A percentile compares a stretch with the other conserved stretches of the same genome.
These are phyloP conservation scores for Gastrodia elata DNA, from an alignment of 106 monocot species.

Conservation along the genomic window DNA sequence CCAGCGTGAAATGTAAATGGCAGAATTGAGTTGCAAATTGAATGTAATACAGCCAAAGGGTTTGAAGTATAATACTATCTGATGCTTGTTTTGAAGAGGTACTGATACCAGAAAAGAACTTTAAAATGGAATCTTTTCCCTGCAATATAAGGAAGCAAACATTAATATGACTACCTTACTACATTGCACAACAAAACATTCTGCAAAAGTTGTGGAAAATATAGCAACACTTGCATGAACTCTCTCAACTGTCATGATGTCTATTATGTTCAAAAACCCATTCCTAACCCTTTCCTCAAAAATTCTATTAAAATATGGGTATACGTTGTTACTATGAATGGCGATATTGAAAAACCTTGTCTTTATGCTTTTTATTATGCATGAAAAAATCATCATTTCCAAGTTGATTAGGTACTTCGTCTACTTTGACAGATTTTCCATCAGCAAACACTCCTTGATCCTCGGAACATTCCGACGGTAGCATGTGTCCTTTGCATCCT, in stretches of 20 bases:
- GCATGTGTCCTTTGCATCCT: conserved; percentile 16
- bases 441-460: conserved; percentile 4
- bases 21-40: not conserved
- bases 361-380: conserved; percentile 10
- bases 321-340: not conserved
- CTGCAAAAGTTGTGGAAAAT: not conserved
- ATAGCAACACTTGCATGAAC: not conserved
- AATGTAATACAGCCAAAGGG: not conserved
- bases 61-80: conserved; percentile 3
- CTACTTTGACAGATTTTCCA: conserved; percentile 5
- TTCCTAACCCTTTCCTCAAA: not conserved
- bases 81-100: conserved; percentile 18
- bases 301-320: not conserved
- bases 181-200: not conserved
- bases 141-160: not conserved
- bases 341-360: conserved; percentile 20
- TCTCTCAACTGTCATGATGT: not conserved
- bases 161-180: not conserved
- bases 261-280: not conserved
- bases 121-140: conserved; percentile 24
- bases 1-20: not conserved
- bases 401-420: conserved; percentile 8
- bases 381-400: not conserved
- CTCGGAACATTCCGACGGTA: not conserved
- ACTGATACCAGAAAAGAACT: conserved; percentile 15